phyloP scores from a whole-genome alignment of 352 stramenopile genomes.

The Pythium volutum region DNA sequence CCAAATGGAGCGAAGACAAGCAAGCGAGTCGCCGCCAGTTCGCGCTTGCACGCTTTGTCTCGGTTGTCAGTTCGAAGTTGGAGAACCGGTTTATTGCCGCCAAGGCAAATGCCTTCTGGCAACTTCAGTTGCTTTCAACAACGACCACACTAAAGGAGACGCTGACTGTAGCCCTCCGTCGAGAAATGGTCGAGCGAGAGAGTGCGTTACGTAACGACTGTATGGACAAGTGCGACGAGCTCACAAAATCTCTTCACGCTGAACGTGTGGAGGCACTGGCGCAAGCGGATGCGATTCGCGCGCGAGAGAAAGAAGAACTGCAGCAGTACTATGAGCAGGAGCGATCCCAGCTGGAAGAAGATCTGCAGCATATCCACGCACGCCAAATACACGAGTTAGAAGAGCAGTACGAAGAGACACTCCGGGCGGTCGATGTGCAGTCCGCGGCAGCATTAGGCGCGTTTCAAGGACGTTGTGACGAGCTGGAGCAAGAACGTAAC shows the following conservation, averaged over 20 bases:
- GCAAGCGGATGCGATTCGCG: conserved; percentile 39
- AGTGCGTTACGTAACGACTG: conserved; percentile 41
- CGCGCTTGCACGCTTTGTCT: conserved; percentile 24
- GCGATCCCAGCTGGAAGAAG: conserved; percentile 52
- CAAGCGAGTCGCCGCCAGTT: conserved; percentile 30
- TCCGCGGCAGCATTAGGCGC: conserved; percentile 17
- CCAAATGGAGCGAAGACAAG: conserved; percentile 40
- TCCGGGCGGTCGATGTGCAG: conserved; percentile 24
- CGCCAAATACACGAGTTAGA: conserved; percentile 33
- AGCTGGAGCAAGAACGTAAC: conserved; percentile 25
- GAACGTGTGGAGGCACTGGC: conserved; percentile 43
- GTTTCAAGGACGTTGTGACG: conserved; percentile 20
- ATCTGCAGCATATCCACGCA: conserved; percentile 29
- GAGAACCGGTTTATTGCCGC: conserved; percentile 18
- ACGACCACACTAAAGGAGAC: background rate
- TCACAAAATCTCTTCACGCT: conserved; percentile 49
- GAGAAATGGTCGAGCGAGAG: conserved; percentile 36
- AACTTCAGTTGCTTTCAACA: background rate
- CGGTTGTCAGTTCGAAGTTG: conserved; percentile 24
- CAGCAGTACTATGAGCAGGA: conserved; percentile 55
- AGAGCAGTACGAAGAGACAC: conserved; percentile 23
- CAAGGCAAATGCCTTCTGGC: conserved; percentile 34
- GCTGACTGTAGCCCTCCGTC: conserved; percentile 16
- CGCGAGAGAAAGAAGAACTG: conserved; percentile 51
- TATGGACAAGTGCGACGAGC: conserved; percentile 58